These are phyloP conservation scores for Omphalea diandra DNA, from an alignment of 441 rosid species.

Conservation along the genomic window DNA sequence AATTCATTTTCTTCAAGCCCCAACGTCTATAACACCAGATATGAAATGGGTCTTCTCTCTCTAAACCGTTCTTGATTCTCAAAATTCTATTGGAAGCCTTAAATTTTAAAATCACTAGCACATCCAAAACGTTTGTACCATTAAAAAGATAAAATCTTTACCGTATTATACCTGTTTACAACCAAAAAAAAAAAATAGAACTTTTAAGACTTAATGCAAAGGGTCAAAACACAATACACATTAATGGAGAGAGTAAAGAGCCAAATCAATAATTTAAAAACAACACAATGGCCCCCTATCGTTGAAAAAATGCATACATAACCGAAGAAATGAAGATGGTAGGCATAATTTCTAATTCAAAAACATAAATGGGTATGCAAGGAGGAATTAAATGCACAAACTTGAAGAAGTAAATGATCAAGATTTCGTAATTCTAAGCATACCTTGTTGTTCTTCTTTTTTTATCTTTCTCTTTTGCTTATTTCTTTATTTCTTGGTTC, in stretches of 20 bases:
- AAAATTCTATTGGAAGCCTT: slow-evolving; percentile 5
- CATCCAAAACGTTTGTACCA: slow-evolving; percentile 11
- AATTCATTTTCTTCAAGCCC: slow-evolving; percentile 18
- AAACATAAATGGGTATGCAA: background rate
- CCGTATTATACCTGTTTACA: slow-evolving; percentile 22
- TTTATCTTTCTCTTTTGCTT: background rate
- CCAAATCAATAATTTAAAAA: slow-evolving; percentile 25
- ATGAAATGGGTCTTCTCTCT: slow-evolving; percentile 18
- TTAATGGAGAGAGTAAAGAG: slow-evolving; percentile 18
- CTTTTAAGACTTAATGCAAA: background rate
- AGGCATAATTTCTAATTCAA: slow-evolving; percentile 4
- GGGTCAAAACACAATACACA: background rate
- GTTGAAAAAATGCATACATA: slow-evolving; percentile 21
- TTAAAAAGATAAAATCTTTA: slow-evolving; percentile 7
- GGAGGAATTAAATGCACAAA: slow-evolving; percentile 14
- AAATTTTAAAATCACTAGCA: background rate
- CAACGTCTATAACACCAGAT: slow-evolving; percentile 10
- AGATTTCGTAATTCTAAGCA: background rate
- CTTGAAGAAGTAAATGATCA: background rate
- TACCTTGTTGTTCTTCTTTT: slow-evolving; percentile 18
- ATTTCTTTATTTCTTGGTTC: background rate
- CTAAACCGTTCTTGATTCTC: slow-evolving; percentile 21
- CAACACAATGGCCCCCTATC: slow-evolving; percentile 15
- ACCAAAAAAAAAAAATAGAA: background rate
- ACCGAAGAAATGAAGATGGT: slow-evolving; percentile 25